phyloP scores from a whole-genome alignment of 495 filamentous ascomycete species.

The Tuber umbilicatum region DNA sequence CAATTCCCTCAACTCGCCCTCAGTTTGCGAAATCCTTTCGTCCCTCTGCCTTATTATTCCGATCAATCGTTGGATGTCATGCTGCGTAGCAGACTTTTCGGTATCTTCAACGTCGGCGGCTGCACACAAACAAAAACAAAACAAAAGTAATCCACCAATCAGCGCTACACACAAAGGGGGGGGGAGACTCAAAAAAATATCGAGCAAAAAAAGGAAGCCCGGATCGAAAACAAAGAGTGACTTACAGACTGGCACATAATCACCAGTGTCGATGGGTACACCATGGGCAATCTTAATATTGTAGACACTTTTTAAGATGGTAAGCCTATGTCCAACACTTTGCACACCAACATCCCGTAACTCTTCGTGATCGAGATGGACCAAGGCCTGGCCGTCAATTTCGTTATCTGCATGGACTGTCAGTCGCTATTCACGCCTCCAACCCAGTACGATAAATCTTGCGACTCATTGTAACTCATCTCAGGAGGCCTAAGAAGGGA shows the following conservation, averaged over 20 bases:
- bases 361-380: slow-evolving; percentile 84
- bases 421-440: slow-evolving; percentile 18
- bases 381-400: slow-evolving; percentile 83
- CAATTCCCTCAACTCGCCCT: slow-evolving; percentile 71
- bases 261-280: slow-evolving; percentile 80
- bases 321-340: slow-evolving; percentile 89
- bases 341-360: slow-evolving; percentile 87
- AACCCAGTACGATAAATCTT: slow-evolving; percentile 5
- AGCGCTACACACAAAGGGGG: slow-evolving; percentile 19
- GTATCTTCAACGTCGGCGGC: slow-evolving; percentile 82
- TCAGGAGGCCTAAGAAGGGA: slow-evolving; percentile 32
- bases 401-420: slow-evolving; percentile 63
- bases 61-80: slow-evolving; percentile 83
- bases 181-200: slow-evolving; percentile 1
- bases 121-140: slow-evolving; percentile 40
- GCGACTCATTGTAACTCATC: slow-evolving; percentile 24
- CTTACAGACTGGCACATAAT: slow-evolving; percentile 91
- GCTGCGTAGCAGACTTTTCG: slow-evolving; percentile 78
- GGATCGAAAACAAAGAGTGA: slow-evolving; percentile 27
- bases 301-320: slow-evolving; percentile 89
- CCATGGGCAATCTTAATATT: slow-evolving; percentile 89
- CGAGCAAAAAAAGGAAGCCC: slow-evolving; percentile 17
- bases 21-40: slow-evolving; percentile 71
- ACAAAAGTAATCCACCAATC: slow-evolving; percentile 22
- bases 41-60: slow-evolving; percentile 80